Evolutionary conservation across 2,329 filamentous ascomycete genomes (phyloP).

Genomic region (Phialophora macrospora): DNA sequence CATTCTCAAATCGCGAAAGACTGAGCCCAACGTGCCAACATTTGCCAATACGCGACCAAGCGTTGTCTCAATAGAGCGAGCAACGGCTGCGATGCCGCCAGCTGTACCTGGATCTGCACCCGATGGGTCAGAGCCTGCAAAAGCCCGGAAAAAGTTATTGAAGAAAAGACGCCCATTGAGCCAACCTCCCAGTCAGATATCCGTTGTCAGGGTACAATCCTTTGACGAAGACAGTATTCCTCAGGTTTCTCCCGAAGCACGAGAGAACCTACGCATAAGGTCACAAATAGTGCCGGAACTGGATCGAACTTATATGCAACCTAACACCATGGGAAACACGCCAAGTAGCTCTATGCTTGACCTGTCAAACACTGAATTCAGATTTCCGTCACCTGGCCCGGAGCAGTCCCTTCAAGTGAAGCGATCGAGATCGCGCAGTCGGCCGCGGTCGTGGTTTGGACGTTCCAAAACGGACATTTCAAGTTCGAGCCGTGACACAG

Average conservation of each 20-base stretch:
- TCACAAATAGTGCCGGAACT: slow-evolving; percentile 37
- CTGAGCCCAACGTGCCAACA: slow-evolving; percentile 20
- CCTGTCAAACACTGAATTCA: slow-evolving; percentile 26
- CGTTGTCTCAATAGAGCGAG: neutral
- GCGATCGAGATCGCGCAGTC: slow-evolving; percentile 29
- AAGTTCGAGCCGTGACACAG: slow-evolving; percentile 20
- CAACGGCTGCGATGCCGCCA: neutral
- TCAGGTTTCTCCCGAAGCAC: slow-evolving; percentile 27
- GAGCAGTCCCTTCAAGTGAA: slow-evolving; percentile 16
- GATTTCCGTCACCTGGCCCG: slow-evolving; percentile 37
- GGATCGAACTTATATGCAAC: slow-evolving; percentile 32
- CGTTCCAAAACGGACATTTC: slow-evolving; percentile 29
- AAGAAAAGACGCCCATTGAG: slow-evolving; percentile 37
- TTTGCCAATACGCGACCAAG: slow-evolving; percentile 22
- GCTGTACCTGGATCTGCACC: neutral
- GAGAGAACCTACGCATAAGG: slow-evolving; percentile 36
- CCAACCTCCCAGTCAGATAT: slow-evolving; percentile 23
- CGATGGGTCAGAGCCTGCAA: slow-evolving; percentile 9
- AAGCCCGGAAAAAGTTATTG: slow-evolving; percentile 31
- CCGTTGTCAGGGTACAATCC: slow-evolving; percentile 31
- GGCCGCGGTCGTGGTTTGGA: slow-evolving; percentile 35
- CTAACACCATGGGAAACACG: slow-evolving; percentile 18
- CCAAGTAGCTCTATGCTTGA: slow-evolving; percentile 30
- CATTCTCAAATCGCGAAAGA: slow-evolving; percentile 31
- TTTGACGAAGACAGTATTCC: slow-evolving; percentile 33